Evolutionary conservation across 139 green algal genomes (phyloP).

Genomic region (Marvania coccoides): DNA sequence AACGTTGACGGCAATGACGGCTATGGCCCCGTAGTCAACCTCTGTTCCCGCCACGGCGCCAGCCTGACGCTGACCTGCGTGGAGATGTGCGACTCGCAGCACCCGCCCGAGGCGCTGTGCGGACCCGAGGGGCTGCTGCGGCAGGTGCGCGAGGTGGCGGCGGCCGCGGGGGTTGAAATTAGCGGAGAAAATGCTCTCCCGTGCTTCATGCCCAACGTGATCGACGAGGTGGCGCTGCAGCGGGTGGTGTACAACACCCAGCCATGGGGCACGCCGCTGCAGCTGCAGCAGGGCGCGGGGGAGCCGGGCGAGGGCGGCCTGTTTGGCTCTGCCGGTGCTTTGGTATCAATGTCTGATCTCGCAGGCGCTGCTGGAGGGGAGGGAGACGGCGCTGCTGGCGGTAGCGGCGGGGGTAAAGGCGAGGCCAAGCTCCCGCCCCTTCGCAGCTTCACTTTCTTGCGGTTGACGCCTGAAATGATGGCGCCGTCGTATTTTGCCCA

Average conservation of each 20-base stretch:
- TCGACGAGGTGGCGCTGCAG: conserved; percentile 61
- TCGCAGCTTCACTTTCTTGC: conserved; percentile 76
- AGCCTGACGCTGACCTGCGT: conserved; percentile 93
- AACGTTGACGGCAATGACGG: conserved; percentile 75
- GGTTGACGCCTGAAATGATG: conserved; percentile 68
- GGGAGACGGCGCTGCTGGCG: not conserved
- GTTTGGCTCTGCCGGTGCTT: not conserved
- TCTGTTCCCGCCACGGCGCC: conserved; percentile 63
- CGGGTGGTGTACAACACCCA: conserved; percentile 63
- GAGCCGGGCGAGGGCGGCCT: not conserved
- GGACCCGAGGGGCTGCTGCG: conserved; percentile 81
- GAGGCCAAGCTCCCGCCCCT: conserved; percentile 50
- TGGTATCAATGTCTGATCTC: not conserved
- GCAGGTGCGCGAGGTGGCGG: conserved; percentile 51
- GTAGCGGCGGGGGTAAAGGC: not conserved
- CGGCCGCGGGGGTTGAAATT: conserved; percentile 53
- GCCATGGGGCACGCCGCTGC: conserved; percentile 27
- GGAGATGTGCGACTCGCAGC: conserved; percentile 95
- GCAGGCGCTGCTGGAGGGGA: not conserved
- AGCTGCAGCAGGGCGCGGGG: not conserved
- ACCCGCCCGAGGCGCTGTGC: conserved; percentile 76
- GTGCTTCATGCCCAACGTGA: conserved; percentile 52
- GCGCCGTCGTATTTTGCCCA: conserved; percentile 24
- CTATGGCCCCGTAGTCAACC: conserved; percentile 63
- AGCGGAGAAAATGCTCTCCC: conserved; percentile 91